Evolutionary conservation across 352 stramenopile genomes (phyloP), one percentile per base, ranked within the genome.

Genomic region (Lagenidium giganteum): DNA sequence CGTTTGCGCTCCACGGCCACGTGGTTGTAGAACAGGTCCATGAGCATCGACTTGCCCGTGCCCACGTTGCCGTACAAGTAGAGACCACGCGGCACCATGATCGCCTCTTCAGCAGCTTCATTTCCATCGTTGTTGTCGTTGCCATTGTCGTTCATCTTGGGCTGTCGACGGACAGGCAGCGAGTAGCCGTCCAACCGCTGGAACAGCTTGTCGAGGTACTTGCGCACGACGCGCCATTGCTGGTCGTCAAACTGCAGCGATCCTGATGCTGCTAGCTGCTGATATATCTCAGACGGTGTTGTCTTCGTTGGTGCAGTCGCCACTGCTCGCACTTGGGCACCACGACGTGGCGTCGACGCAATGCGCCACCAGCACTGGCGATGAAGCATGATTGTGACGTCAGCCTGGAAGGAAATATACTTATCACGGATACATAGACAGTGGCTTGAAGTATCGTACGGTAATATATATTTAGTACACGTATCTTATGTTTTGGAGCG

Each of bases 21-120:
- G 26, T 68, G 47, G 14, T 78, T 51, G 54, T 87, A 98, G 55
- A 99, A 98, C 13, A 97, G 52, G 58, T 99, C 91, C 86, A 99
- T 95, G 9, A 98, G 71, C 74, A 98, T 95, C 11, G 87, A 96
- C 66, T 99, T 99, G 26, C 96, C 96, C 8, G 84, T 97, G 30
- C 96, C 96, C 8, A 98, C 95, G 33, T 83, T 65, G 37, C 96
- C 96, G 53, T 98, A 71, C 27, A 99, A 48, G 71, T 98, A 99
- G 17, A 98, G 57, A 14, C 96, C 95, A 36, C 89, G 59, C 17
- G 77, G 77, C 21, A 93, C 67, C 43, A 74, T 51, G 23, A 86
- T 33, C 12, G 51, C n/a, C 8, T 25, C 23, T 13, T 6, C 9
- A 18, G 17, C 47, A 1, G 28, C 9, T 11, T 42, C 25, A 8